Evolutionary conservation across 129 eudicot species (phyloP).

Genomic region (Flaveria trinervia): DNA sequence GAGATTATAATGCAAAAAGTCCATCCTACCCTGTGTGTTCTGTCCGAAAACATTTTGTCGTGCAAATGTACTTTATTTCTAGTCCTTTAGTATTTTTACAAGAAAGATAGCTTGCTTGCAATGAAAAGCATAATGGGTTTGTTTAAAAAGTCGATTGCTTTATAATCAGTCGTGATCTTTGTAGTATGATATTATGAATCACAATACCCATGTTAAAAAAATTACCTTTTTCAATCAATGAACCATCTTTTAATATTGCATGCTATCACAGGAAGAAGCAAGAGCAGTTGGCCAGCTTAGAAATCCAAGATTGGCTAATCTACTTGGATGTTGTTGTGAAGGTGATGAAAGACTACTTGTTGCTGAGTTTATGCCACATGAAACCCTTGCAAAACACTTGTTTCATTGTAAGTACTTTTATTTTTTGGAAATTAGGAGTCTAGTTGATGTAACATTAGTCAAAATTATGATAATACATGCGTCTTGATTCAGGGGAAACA

Average conservation of each 20-base stretch:
- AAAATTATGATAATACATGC: constrained; percentile 27
- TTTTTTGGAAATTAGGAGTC: not conserved
- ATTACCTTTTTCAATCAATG: not conserved
- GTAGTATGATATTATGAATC: constrained; percentile 2
- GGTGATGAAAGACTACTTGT: constrained; percentile 83
- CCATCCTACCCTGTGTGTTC: no score
- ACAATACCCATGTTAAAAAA: not conserved
- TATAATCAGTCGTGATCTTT: not conserved
- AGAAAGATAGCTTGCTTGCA: not conserved
- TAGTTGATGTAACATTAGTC: not conserved
- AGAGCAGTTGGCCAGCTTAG: constrained; percentile 86
- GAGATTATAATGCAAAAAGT: no score
- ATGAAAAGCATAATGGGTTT: not conserved
- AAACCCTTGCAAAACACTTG: constrained; percentile 82
- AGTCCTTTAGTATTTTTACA: not conserved
- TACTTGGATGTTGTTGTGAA: constrained; percentile 89
- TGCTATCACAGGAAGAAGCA: constrained; percentile 77
- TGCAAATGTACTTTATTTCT: not conserved
- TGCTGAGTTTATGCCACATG: constrained; percentile 90
- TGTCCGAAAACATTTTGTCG: no score
- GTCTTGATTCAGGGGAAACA: constrained; percentile 72
- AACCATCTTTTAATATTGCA: constrained; percentile 21
- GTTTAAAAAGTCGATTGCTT: not conserved
- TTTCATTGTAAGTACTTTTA: constrained; percentile 73
- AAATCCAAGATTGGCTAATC: constrained; percentile 72